These are phyloP conservation scores for Talaromyces amestolkiae DNA, from an alignment of 2,329 filamentous ascomycete genomes.

Conservation along the genomic window DNA sequence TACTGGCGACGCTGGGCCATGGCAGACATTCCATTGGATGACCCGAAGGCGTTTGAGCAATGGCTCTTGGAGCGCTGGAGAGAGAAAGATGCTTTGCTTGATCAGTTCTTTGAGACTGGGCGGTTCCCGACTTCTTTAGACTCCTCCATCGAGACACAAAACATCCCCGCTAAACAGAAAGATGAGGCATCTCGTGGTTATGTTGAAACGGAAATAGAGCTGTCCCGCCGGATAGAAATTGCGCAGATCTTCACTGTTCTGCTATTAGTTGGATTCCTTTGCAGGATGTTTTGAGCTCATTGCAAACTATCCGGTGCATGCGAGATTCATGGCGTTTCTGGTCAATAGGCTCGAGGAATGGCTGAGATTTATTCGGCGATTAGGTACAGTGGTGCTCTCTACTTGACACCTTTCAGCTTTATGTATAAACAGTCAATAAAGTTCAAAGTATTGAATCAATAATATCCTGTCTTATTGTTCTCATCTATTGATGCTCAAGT, in stretches of 20 bases:
- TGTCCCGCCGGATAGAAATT: constrained; percentile 45
- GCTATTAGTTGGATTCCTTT: constrained; percentile 22
- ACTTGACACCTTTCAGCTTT: neutral
- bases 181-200: constrained; percentile 38
- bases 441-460: neutral
- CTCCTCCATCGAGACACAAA: constrained; percentile 50
- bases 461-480: neutral
- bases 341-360: neutral
- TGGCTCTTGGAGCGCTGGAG: constrained; percentile 88
- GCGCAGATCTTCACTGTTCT: constrained; percentile 45
- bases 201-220: constrained; percentile 43
- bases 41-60: constrained; percentile 69
- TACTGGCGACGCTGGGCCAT: constrained; percentile 87
- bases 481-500: neutral
- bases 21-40: constrained; percentile 74
- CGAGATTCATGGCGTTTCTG: neutral
- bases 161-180: constrained; percentile 32
- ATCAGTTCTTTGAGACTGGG: constrained; percentile 74
- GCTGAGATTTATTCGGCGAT: neutral
- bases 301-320: neutral
- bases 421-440: neutral
- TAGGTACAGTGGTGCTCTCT: neutral
- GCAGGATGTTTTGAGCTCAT: constrained; percentile 4
- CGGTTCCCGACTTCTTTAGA: constrained; percentile 71
- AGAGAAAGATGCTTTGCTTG: constrained; percentile 86